Percentiles rank a stretch among this genome's conserved stretches.
Evolutionary conservation across 768 basidiomycete genomes (phyloP).

Genomic region (Trametes meyenii): DNA sequence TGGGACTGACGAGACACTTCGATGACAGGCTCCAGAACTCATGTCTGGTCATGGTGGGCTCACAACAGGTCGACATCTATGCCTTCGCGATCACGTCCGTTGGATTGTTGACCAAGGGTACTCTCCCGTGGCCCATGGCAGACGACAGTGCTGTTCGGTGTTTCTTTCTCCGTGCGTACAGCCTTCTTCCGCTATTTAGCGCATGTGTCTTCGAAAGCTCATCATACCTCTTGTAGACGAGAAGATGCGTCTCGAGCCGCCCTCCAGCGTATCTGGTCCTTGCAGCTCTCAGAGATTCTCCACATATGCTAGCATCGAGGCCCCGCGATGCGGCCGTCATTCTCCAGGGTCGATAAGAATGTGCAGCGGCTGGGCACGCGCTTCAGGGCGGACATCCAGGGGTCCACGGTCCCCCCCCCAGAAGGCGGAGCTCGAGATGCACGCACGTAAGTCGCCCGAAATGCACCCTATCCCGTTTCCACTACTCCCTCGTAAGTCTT

Average conservation of each 20-base stretch:
- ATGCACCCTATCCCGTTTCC: conserved; percentile 32
- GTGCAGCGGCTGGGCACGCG: conserved; percentile 49
- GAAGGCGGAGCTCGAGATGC: conserved; percentile 28
- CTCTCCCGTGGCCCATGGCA: conserved; percentile 36
- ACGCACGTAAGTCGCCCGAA: conserved; percentile 31
- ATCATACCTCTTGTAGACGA: conserved; percentile 18
- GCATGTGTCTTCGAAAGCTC: not conserved
- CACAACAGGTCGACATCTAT: conserved; percentile 42
- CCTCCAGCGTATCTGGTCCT: conserved; percentile 26
- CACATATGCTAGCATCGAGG: conserved; percentile 58
- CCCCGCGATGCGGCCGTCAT: conserved; percentile 54
- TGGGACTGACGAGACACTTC: conserved; percentile 54
- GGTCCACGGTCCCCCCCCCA: conserved; percentile 37
- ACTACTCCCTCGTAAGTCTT: conserved; percentile 21
- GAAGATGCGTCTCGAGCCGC: conserved; percentile 27
- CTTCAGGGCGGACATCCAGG: conserved; percentile 38
- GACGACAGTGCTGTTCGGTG: conserved; percentile 36
- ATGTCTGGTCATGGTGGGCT: conserved; percentile 37
- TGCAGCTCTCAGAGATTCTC: conserved; percentile 46
- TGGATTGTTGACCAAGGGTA: conserved; percentile 39
- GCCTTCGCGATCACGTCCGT: conserved; percentile 43
- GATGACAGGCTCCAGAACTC: conserved; percentile 47
- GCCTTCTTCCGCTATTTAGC: not conserved
- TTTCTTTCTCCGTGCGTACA: conserved; percentile 26
- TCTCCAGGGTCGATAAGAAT: conserved; percentile 49